Conservation (phyloP, 2,329 filamentous ascomycete species). For the Ceratocystis alfenasii region DNA sequence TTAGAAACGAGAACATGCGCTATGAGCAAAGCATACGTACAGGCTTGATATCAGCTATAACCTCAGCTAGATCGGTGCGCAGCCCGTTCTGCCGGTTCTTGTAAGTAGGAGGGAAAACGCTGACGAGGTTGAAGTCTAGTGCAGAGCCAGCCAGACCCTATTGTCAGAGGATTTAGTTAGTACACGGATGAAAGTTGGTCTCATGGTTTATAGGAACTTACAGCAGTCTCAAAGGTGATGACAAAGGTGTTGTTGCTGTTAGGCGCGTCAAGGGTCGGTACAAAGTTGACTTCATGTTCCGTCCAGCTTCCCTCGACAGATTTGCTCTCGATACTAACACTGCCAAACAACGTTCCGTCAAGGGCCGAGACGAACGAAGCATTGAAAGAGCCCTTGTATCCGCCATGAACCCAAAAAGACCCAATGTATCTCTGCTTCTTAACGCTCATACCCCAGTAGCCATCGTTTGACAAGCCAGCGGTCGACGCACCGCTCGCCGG, state of each 20-base stretch:
- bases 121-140: slow-evolving; percentile 47
- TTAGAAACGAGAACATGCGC: background rate
- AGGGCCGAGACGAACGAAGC: slow-evolving; percentile 37
- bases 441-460: slow-evolving; percentile 47
- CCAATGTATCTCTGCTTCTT: slow-evolving; percentile 37
- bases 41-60: slow-evolving; percentile 41
- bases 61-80: slow-evolving; percentile 42
- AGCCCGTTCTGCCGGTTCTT: slow-evolving; percentile 47
- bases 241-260: slow-evolving; percentile 46
- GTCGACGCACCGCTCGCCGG: slow-evolving; percentile 26
- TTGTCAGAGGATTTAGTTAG: background rate
- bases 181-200: background rate
- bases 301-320: slow-evolving; percentile 36
- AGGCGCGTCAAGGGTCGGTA: slow-evolving; percentile 36
- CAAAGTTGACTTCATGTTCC: slow-evolving; percentile 39
- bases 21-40: slow-evolving; percentile 27
- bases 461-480: slow-evolving; percentile 41
- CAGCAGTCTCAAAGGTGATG: slow-evolving; percentile 39
- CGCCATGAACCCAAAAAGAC: slow-evolving; percentile 43
- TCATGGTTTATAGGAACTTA: slow-evolving; percentile 21
- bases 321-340: slow-evolving; percentile 36
- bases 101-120: slow-evolving; percentile 49
- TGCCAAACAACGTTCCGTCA: slow-evolving; percentile 36
- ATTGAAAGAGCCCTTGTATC: slow-evolving; percentile 37
- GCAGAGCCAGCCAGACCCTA: slow-evolving; percentile 32